Evolutionary conservation across 306 rosid species (phyloP).

Genomic region (Cucumis cinereus): DNA sequence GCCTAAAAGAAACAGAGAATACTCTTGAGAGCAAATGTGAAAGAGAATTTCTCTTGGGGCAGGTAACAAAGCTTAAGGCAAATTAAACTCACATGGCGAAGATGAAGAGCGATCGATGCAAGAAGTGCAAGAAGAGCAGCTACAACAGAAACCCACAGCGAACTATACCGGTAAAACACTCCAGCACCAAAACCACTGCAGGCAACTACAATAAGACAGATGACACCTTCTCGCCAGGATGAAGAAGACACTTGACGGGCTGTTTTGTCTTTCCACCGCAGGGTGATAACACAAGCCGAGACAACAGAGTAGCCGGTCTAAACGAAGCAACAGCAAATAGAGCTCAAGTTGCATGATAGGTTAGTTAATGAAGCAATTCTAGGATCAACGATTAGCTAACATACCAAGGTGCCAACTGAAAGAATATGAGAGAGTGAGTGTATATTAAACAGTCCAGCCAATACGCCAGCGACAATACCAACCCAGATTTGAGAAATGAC

Average conservation of each 20-base stretch:
- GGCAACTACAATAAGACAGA: constrained; percentile 56
- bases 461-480: constrained; percentile 62
- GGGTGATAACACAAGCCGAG: constrained; percentile 77
- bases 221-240: constrained; percentile 60
- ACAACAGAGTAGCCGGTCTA: constrained; percentile 99
- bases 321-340: constrained; percentile 14
- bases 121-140: constrained; percentile 35
- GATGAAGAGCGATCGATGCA: constrained; percentile 45
- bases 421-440: constrained; percentile 73
- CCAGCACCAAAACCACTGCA: constrained; percentile 72
- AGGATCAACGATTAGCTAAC: constrained; percentile 10
- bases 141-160: constrained; percentile 30
- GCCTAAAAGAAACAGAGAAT: not conserved
- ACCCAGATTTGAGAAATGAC: constrained; percentile 88
- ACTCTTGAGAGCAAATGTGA: not conserved
- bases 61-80: constrained; percentile 1
- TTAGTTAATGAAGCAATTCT: not conserved
- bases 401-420: constrained; percentile 95
- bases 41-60: not conserved
- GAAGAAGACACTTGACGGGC: constrained; percentile 35
- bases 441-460: constrained; percentile 82
- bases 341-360: constrained; percentile 13
- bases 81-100: constrained; percentile 55
- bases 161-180: constrained; percentile 37
- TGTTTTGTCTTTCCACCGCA: constrained; percentile 75